Base-by-base conservation (phyloP, 768 basidiomycete species). In the Termitomyces sp. region DNA sequence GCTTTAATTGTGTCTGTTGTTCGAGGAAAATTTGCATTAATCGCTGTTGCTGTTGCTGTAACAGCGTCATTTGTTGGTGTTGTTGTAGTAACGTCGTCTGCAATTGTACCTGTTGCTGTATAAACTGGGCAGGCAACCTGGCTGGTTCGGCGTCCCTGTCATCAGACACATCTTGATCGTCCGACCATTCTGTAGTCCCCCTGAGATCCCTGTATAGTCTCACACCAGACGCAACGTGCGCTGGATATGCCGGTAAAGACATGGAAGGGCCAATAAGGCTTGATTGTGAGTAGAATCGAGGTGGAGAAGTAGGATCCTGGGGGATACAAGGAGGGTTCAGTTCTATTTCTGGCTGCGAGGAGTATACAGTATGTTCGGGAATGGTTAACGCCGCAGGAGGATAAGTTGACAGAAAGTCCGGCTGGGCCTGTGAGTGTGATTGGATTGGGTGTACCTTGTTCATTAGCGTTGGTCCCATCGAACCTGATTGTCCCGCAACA, bases 31-130 rank as follows among this genome's bases (percentile, higher is more conserved):
- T 24, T 16, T 39, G 38, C 52, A 54, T 18, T 18, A 54, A 24
- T 39, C 38, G 52, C 22, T 54, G 52, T 15, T 54, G 52, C 38
- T 54, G 52, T 16, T 54, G 36, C 16, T 54, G 52, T 18, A 54
- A 24, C 20, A 54, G n/a, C 15, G 36, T 39, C 38, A 54, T 24
- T 39, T 54, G 52, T 9, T 54, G 36, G 4, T 38, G 36, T 38
- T 54, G 52, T 18, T 54, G 52, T 24, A 54, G 24, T 4, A 54
- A 39, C 22, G 22, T 38, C 36, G 38, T 54, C 22, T 39, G 52
- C 22, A 54, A 39, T 38, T 54, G 52, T 24, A 9, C 36, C 22
- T 54, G 52, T 9, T 54, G 52, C 22, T 54, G 52, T 3, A 54
- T 39, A 5, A 54, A 39, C 1, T 54, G 36, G 1, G 22, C 36